Conservation (phyloP, 2,329 filamentous ascomycete species). For the Fusarium brevicatenulatum region DNA sequence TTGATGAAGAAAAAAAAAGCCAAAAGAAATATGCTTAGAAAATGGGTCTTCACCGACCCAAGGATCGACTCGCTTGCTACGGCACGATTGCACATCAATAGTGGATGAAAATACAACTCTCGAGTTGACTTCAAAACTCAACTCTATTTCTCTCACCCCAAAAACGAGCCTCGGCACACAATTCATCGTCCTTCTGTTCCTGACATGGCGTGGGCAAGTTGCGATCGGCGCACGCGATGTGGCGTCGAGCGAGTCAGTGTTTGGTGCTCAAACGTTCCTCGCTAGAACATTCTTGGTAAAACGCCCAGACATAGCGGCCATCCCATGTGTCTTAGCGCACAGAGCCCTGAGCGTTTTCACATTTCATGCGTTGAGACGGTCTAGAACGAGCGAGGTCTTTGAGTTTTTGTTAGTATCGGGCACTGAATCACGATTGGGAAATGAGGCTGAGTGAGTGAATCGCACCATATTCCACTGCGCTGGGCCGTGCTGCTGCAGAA, state of each 20-base stretch:
- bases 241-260: constrained; percentile 13
- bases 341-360: not conserved
- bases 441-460: constrained; percentile 1
- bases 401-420: not conserved
- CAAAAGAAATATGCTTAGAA: constrained; percentile 13
- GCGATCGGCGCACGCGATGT: not conserved
- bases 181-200: not conserved
- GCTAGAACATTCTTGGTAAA: not conserved
- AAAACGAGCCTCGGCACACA: not conserved
- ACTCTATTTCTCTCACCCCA: not conserved
- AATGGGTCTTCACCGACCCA: constrained; percentile 1
- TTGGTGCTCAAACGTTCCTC: not conserved
- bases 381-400: not conserved
- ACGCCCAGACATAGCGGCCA: not conserved
- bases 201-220: not conserved
- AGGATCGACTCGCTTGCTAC: constrained; percentile 4
- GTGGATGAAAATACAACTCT: constrained; percentile 2
- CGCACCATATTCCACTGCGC: not conserved
- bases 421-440: not conserved
- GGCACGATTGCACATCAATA: constrained; percentile 6
- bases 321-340: not conserved
- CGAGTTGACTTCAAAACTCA: not conserved
- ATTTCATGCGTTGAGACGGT: not conserved
- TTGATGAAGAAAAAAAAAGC: not conserved
- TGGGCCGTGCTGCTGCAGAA: not conserved